These are phyloP conservation scores for Saccharomyces cerevisiae DNA, from an alignment of 805 yeast genomes.

Conservation along the genomic window DNA sequence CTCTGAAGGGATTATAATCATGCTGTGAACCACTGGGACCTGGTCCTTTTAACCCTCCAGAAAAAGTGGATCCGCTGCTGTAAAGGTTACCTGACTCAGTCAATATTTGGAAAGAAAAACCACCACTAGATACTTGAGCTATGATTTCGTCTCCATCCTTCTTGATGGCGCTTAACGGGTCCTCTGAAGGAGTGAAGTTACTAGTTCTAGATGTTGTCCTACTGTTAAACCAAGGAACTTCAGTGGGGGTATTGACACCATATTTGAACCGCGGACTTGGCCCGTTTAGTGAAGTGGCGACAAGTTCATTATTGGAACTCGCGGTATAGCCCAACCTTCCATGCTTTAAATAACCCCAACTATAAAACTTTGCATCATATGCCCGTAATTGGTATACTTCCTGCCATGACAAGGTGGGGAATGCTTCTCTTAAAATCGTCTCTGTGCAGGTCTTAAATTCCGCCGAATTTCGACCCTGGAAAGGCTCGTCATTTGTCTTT, in stretches of 20 bases:
- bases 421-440: conserved; percentile 14
- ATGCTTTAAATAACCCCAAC: conserved; percentile 30
- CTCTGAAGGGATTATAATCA: conserved; percentile 31
- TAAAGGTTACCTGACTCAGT: conserved; percentile 49
- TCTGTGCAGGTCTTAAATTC: conserved; percentile 24
- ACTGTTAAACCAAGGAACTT: conserved; percentile 24
- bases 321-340: conserved; percentile 28
- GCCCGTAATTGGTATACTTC: conserved; percentile 19
- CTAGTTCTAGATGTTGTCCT: not conserved
- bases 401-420: conserved; percentile 20
- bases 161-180: conserved; percentile 4
- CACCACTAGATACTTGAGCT: conserved; percentile 46
- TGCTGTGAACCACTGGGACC: conserved; percentile 31
- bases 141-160: conserved; percentile 15
- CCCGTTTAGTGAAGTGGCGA: conserved; percentile 15
- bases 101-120: conserved; percentile 53
- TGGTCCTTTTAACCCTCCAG: conserved; percentile 36
- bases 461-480: conserved; percentile 10
- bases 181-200: not conserved
- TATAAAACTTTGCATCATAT: conserved; percentile 17
- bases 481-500: conserved; percentile 26
- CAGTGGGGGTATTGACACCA: conserved; percentile 25
- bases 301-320: conserved; percentile 14
- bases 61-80: conserved; percentile 42
- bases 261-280: conserved; percentile 17